Base-by-base conservation (phyloP, 139 green algal genomes). In the Tetradesmus lagerheimii region DNA sequence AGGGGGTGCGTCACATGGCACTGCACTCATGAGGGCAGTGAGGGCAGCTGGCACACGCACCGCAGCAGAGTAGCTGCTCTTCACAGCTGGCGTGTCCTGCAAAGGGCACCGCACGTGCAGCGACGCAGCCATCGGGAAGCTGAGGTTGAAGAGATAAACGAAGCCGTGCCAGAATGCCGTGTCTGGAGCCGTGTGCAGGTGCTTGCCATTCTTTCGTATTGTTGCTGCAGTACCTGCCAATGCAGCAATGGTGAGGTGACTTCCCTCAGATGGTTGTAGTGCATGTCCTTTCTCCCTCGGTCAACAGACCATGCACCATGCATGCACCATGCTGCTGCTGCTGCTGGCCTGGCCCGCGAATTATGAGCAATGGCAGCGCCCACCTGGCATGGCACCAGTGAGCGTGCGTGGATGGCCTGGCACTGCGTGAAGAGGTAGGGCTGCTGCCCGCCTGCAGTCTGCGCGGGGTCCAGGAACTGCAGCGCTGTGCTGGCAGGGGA, bases 391-490 rank as follows among this genome's bases (percentile, higher is more conserved):
- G 97, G 97, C 81, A 99, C 92, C 34, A 99, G 88, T 14, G 95
- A 97, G 6, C 97, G 89, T 0, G 97, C 97, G 85, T 99, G 97
- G 78, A 99, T 99, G 80, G 97, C 97, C 90, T 99, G 97, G 95
- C 97, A 99, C 94, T 98, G 96, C 6, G 95, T 97, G 93, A 99
- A 99, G 4, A 99, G 94, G 93, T 98, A 99, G 39, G 97, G 97
- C 39, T 98, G 96, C 77, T 92, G 50, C 31, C 95, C 95, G 43
- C 97, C 97, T 9, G 95, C 93, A 0, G 97, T 99, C 91, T 98
- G 95, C 20, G 79, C 86, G 0, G 96, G 95, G 4, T 92, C 87
- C 67, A 99, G 95, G 50, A 93, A 99, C 92, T 99, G 97, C 45
- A 98, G 31, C 9, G 96, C 90, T 23, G 90, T 91, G 85, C 87